These are phyloP conservation scores for Zalerion maritima DNA, from an alignment of 495 filamentous ascomycete species.

Conservation along the genomic window DNA sequence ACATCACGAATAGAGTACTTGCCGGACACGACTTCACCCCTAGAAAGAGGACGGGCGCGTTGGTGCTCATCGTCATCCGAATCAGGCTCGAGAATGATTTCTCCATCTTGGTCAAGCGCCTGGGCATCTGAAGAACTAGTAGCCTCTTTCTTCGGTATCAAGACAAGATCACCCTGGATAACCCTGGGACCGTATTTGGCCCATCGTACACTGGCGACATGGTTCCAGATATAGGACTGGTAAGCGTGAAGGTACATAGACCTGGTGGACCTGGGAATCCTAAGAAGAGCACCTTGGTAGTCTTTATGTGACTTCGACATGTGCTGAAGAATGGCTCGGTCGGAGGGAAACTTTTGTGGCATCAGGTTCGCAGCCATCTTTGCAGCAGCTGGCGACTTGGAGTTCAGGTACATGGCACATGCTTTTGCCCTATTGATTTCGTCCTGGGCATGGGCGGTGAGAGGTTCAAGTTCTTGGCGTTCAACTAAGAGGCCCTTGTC, in stretches of 20 bases:
- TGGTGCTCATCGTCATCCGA: conserved; percentile 42
- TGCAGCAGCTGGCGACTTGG: conserved; percentile 32
- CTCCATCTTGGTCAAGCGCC: conserved; percentile 51
- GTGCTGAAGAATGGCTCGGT: conserved; percentile 60
- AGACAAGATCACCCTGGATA: conserved; percentile 74
- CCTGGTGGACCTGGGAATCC: conserved; percentile 61
- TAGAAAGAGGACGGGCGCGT: conserved; percentile 59
- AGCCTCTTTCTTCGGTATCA: conserved; percentile 43
- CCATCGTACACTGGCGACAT: conserved; percentile 65
- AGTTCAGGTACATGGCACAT: conserved; percentile 53
- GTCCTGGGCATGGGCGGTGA: conserved; percentile 33
- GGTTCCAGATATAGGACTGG: conserved; percentile 89
- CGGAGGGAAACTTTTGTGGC: conserved; percentile 72
- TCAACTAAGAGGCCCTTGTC: conserved; percentile 36
- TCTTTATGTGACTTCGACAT: conserved; percentile 41
- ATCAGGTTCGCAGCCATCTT: conserved; percentile 46
- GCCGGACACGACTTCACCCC: conserved; percentile 64
- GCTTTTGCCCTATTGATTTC: conserved; percentile 63
- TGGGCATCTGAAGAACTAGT: conserved; percentile 21
- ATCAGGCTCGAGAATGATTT: conserved; percentile 28
- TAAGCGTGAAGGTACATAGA: conserved; percentile 96
- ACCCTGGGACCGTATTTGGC: conserved; percentile 52
- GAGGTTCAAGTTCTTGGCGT: conserved; percentile 19
- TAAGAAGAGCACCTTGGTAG: conserved; percentile 61
- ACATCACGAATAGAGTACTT: conserved; percentile 75